A percentile compares a stretch with the other conserved stretches of the same genome.
Conservation (phyloP, 768 basidiomycete species). For the Cystobasidium tubakii region DNA sequence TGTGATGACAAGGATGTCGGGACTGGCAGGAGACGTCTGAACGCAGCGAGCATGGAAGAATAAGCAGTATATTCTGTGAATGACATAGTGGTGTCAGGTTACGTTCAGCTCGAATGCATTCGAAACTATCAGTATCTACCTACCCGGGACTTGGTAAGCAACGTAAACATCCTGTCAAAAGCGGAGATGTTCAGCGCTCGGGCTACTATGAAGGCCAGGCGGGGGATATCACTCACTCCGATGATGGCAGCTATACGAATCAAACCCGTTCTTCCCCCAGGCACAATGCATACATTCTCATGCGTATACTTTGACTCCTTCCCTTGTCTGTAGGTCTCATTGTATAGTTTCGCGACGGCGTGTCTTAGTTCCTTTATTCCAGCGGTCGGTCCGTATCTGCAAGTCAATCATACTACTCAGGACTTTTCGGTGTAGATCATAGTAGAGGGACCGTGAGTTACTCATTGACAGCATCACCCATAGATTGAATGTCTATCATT, state of each 20-base stretch:
- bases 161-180: slow-evolving; percentile 50
- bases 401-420: slow-evolving; percentile 48
- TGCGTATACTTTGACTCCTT: slow-evolving; percentile 66
- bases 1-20: slow-evolving; percentile 42
- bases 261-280: slow-evolving; percentile 68
- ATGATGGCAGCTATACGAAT: slow-evolving; percentile 87
- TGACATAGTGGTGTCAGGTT: too few species aligned
- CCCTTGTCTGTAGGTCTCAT: slow-evolving; percentile 73
- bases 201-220: neutral
- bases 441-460: neutral
- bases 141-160: slow-evolving; percentile 77
- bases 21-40: slow-evolving; percentile 42
- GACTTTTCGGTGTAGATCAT: neutral
- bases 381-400: slow-evolving; percentile 88
- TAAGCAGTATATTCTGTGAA: slow-evolving; percentile 21
- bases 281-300: slow-evolving; percentile 80
- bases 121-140: neutral
- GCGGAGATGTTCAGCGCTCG: neutral
- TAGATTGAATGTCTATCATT: slow-evolving; percentile 58
- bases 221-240: slow-evolving; percentile 56
- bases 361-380: slow-evolving; percentile 80
- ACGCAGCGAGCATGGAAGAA: slow-evolving; percentile 38
- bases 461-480: slow-evolving; percentile 54
- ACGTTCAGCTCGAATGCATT: too few species aligned
- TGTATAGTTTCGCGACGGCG: slow-evolving; percentile 85